A percentile compares a stretch with the other conserved stretches of the same genome.
Conservation (phyloP, 805 yeast species). For the Metschnikowia cerradonensis region DNA sequence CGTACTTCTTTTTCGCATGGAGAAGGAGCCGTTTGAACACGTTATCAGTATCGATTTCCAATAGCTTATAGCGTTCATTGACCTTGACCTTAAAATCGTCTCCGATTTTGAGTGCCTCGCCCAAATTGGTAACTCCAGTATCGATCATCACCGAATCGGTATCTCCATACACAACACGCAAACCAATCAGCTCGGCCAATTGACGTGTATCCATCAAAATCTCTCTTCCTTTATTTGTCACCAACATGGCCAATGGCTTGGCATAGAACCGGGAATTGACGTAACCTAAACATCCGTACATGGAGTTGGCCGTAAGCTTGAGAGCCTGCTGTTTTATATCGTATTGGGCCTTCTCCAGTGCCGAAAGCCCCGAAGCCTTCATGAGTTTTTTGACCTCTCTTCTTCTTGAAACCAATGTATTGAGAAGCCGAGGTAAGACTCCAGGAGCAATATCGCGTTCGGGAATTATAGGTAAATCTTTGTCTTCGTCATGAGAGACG, state of each 20-base stretch:
- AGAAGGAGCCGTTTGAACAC: constrained; percentile 79
- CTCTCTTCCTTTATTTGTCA: constrained; percentile 93
- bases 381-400: constrained; percentile 84
- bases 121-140: constrained; percentile 65
- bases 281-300: constrained; percentile 98
- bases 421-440: constrained; percentile 79
- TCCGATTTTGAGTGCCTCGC: constrained; percentile 79
- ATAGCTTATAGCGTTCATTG: constrained; percentile 78
- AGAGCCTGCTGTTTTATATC: constrained; percentile 95
- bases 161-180: constrained; percentile 94
- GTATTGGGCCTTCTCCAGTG: constrained; percentile 71
- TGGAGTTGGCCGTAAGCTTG: constrained; percentile 96
- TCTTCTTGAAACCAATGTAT: constrained; percentile 84
- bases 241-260: constrained; percentile 91
- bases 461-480: constrained; percentile 67
- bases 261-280: constrained; percentile 92
- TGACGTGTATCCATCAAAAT: constrained; percentile 89
- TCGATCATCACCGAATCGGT: constrained; percentile 99
- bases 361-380: constrained; percentile 65
- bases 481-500: constrained; percentile 46
- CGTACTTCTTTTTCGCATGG: constrained; percentile 96
- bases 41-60: constrained; percentile 94
- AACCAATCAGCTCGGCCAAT: constrained; percentile 78
- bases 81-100: constrained; percentile 79
- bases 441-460: constrained; percentile 58